These are phyloP conservation scores for Eustoma russellianum DNA, from an alignment of 257 asterid species.

Conservation along the genomic window DNA sequence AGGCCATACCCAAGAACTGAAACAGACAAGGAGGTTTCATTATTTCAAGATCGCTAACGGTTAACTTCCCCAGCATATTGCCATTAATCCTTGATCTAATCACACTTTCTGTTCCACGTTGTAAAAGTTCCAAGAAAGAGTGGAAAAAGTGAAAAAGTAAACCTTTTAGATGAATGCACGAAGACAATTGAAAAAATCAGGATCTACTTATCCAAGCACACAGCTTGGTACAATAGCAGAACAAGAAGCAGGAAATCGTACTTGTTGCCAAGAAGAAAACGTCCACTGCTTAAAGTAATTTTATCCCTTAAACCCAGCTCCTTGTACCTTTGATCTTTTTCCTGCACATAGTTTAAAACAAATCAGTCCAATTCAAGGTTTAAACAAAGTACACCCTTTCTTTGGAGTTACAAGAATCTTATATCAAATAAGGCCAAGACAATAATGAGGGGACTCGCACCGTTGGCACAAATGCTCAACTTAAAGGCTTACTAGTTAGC, in stretches of 20 bases:
- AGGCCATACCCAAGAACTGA: not conserved
- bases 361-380: too few species aligned
- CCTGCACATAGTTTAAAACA: constrained; percentile 31
- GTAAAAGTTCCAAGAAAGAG: not conserved
- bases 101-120: too few species aligned
- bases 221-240: not conserved
- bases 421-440: not conserved
- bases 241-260: constrained; percentile 26
- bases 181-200: not conserved
- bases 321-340: constrained; percentile 92
- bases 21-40: too few species aligned
- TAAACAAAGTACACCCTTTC: too few species aligned
- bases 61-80: too few species aligned
- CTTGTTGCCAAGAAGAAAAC: constrained; percentile 92
- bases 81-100: too few species aligned
- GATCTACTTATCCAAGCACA: not conserved
- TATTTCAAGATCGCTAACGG: too few species aligned
- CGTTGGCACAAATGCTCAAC: not conserved
- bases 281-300: constrained; percentile 94
- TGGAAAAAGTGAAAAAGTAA: too few species aligned
- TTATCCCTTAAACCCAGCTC: constrained; percentile 93
- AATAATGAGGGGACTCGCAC: not conserved
- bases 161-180: not conserved
- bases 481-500: too few species aligned
- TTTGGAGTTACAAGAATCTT: too few species aligned